Conservation (phyloP, 2,329 filamentous ascomycete genomes). For the Phyllosticta capitalensis region DNA sequence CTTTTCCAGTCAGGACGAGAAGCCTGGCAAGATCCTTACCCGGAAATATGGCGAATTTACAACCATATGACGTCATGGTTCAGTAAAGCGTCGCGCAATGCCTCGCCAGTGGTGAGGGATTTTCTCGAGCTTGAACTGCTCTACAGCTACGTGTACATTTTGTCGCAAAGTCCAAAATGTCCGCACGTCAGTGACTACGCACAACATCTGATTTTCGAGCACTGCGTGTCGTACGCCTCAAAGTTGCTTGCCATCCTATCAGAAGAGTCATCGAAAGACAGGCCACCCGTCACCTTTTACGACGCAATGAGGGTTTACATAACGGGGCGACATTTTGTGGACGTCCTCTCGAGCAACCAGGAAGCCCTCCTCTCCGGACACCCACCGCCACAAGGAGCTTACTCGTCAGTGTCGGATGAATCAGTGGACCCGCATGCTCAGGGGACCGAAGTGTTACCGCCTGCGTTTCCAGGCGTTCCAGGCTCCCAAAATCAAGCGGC, state of each 20-base stretch:
- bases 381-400: neutral
- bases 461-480: constrained; percentile 23
- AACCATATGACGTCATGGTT: constrained; percentile 73
- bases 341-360: constrained; percentile 45
- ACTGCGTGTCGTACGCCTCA: constrained; percentile 72
- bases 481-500: constrained; percentile 25
- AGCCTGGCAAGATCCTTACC: constrained; percentile 57
- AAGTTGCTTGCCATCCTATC: constrained; percentile 60
- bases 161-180: constrained; percentile 68
- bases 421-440: constrained; percentile 27
- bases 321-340: constrained; percentile 48
- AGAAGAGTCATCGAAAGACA: constrained; percentile 40
- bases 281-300: constrained; percentile 72
- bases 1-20: constrained; percentile 70
- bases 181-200: constrained; percentile 67
- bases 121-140: constrained; percentile 81
- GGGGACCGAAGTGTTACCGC: constrained; percentile 19
- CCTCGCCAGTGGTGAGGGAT: constrained; percentile 56
- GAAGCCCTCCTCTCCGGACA: constrained; percentile 31
- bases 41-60: constrained; percentile 68
- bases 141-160: constrained; percentile 84
- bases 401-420: constrained; percentile 20
- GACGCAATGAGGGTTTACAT: constrained; percentile 79
- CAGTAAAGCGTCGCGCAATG: constrained; percentile 58
- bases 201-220: constrained; percentile 74